Percentiles rank a stretch among this genome's conserved stretches.
phyloP scores from a whole-genome alignment of 306 rosid species.

The Dalbergia cultrata region DNA sequence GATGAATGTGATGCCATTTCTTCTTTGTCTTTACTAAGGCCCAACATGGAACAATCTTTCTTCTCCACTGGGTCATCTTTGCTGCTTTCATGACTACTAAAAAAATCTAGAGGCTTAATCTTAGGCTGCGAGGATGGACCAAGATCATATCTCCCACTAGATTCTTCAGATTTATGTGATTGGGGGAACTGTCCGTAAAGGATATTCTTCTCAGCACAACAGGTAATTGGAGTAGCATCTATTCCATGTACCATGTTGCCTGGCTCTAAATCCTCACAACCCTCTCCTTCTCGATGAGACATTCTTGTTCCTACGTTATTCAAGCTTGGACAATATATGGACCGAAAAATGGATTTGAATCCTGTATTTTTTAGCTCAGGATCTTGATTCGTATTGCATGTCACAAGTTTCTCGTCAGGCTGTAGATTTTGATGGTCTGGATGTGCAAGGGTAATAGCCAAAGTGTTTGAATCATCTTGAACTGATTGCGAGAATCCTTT shows the following conservation, averaged over 20 bases:
- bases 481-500: slow-evolving; percentile 70
- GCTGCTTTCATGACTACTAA: slow-evolving; percentile 54
- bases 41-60: slow-evolving; percentile 49
- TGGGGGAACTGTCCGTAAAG: slow-evolving; percentile 40
- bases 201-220: slow-evolving; percentile 50
- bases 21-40: slow-evolving; percentile 52
- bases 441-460: slow-evolving; percentile 55
- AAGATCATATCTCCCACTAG: slow-evolving; percentile 50
- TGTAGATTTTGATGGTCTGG: slow-evolving; percentile 47
- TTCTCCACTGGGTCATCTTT: slow-evolving; percentile 47
- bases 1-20: slow-evolving; percentile 62
- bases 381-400: slow-evolving; percentile 53
- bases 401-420: slow-evolving; percentile 47
- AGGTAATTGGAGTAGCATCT: slow-evolving; percentile 64
- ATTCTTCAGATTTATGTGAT: slow-evolving; percentile 48
- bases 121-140: slow-evolving; percentile 52
- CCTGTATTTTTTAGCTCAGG: slow-evolving; percentile 57
- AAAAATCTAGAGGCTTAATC: slow-evolving; percentile 46
- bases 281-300: slow-evolving; percentile 50
- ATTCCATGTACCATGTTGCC: slow-evolving; percentile 48
- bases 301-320: slow-evolving; percentile 51
- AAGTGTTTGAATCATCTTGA: slow-evolving; percentile 56
- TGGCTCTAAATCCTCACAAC: slow-evolving; percentile 54
- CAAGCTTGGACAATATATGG: slow-evolving; percentile 63
- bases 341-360: slow-evolving; percentile 79